Conservation (phyloP, 1,139 yeast species). For the Maudiozyma humilis region DNA sequence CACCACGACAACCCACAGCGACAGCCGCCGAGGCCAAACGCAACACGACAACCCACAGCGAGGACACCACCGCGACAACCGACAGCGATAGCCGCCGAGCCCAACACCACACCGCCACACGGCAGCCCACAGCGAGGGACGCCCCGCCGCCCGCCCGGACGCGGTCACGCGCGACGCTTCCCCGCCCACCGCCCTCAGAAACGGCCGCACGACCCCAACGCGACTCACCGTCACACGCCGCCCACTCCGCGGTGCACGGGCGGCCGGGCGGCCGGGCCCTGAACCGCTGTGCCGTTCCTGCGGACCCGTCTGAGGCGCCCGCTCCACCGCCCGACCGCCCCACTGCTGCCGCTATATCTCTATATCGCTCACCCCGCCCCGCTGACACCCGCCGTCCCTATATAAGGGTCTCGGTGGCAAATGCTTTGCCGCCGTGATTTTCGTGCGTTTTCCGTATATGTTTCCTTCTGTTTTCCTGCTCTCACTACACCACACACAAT, state of each 20-base stretch:
- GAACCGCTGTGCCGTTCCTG: too few relatives aligned
- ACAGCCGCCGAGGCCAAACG: not conserved
- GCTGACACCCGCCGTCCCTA: too few relatives aligned
- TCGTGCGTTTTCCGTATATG: too few relatives aligned
- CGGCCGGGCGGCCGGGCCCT: not conserved
- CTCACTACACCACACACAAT: not conserved
- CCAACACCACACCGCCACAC: not conserved
- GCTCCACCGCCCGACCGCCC: too few relatives aligned
- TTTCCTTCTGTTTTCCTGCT: not conserved
- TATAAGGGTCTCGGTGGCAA: too few relatives aligned
- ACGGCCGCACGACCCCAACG: not conserved
- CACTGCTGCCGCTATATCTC: too few relatives aligned
- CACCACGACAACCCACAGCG: not conserved
- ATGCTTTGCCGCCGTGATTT: too few relatives aligned
- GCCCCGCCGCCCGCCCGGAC: not conserved
- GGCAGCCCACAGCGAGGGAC: not conserved
- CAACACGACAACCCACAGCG: not conserved
- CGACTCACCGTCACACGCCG: not conserved
- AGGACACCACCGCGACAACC: not conserved
- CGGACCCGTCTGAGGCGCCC: too few relatives aligned
- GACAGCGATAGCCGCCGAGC: not conserved
- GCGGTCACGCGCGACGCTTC: not conserved
- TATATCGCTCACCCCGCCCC: too few relatives aligned
- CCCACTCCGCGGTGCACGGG: not conserved
- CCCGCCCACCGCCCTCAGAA: not conserved